Evolutionary conservation across 352 stramenopile species (phyloP).

Genomic region (Globisporangium emineosum): DNA sequence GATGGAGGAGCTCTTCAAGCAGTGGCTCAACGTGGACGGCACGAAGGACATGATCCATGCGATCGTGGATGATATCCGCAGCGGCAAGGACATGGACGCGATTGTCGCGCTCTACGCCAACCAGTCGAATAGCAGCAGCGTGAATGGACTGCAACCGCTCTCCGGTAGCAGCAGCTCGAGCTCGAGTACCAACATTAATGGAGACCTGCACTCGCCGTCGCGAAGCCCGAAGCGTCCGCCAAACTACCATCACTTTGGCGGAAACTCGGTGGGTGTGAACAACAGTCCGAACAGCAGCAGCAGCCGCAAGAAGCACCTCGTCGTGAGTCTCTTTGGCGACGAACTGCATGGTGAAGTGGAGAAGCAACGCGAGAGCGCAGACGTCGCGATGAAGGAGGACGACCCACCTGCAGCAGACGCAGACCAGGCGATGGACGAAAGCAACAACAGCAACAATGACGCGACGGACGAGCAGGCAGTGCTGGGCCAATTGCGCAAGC

Average conservation of each 20-base stretch:
- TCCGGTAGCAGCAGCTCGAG: background rate
- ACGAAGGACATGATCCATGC: constrained; percentile 85
- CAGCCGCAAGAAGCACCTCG: constrained; percentile 54
- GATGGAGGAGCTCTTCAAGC: constrained; percentile 86
- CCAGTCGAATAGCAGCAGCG: background rate
- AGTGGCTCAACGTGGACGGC: constrained; percentile 84
- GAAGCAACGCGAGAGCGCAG: constrained; percentile 13
- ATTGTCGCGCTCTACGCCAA: constrained; percentile 28
- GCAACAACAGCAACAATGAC: constrained; percentile 12
- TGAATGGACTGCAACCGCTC: background rate
- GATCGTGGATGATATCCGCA: constrained; percentile 76
- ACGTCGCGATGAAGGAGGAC: constrained; percentile 41
- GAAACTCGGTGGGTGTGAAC: constrained; percentile 17
- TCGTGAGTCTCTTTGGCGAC: constrained; percentile 78
- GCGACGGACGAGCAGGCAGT: background rate
- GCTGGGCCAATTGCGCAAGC: constrained; percentile 17
- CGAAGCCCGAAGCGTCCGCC: constrained; percentile 79
- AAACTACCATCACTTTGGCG: constrained; percentile 73
- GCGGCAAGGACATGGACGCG: constrained; percentile 61
- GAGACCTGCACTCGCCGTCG: constrained; percentile 30
- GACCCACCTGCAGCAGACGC: constrained; percentile 10
- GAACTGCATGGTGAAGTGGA: constrained; percentile 46
- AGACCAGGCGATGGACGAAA: constrained; percentile 35
- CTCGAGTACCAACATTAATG: background rate
- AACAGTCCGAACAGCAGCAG: constrained; percentile 36